Evolutionary conservation across 306 rosid species (phyloP), one percentile per base, ranked within the genome.

Genomic region (Parietaria judaica): DNA sequence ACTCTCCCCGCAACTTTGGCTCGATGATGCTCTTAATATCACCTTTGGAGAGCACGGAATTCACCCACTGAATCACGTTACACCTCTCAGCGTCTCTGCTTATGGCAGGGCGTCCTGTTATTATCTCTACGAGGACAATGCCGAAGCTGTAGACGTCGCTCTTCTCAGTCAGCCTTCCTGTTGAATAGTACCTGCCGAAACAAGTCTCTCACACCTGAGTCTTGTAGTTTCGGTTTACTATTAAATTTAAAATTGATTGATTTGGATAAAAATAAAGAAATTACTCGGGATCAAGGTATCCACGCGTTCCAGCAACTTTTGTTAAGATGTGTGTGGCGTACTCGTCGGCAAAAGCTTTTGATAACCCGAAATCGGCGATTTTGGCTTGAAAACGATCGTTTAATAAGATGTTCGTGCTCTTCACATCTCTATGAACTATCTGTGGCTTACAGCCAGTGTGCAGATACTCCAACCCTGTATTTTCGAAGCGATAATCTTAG

Each of bases 231-330:
- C 31, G 31, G 31, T 23, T 23, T 23, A 23, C 31, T 23, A 23
- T 23, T 31, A 23, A 23, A 56, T 56, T 56, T 56, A 56, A 23
- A 56, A 56, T 4, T 8, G 6, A 49, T 49, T 10, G 13, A 7
- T 49, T 4, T 49, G 53, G 5, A 49, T 49, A 49, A 9, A 41
- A 5, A 1, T 8, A 41, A 17, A 15, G 31, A 61, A 62, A 79
- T 73, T 64, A 80, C 82, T 68, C 64, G 0, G 88, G 88, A 8
- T 79, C 84, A 54, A 82, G 83, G 64, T 83, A 80, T 49, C 89
- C 83, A 1, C 39, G 73, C 17, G 85, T 83, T 34, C 89, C 85
- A 44, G 78, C 89, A 11, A 78, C 71, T 10, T 43, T 71, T 6
- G 83, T 80, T 36, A 17, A 38, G 41, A 83, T 55, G 12, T 62